Evolutionary conservation across 2,329 filamentous ascomycete genomes (phyloP).

Genomic region (Calycina herbarum): DNA sequence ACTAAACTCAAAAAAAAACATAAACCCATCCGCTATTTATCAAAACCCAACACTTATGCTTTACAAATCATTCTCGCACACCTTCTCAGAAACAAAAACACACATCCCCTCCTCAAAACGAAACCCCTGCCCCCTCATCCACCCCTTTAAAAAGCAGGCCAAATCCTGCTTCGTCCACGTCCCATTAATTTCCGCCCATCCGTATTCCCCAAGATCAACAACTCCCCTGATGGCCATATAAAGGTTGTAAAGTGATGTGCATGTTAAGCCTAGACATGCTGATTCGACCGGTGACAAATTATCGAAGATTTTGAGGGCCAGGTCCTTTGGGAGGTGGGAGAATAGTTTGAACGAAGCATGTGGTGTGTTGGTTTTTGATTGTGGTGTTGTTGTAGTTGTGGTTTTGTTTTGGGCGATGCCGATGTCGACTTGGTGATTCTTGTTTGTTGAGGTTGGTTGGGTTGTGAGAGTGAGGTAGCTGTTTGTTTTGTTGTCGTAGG

Average conservation of each 20-base stretch:
- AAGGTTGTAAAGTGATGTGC: neutral
- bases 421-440: neutral
- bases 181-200: neutral
- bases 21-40: too few relatives aligned
- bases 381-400: neutral
- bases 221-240: neutral
- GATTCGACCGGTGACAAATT: neutral
- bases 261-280: neutral
- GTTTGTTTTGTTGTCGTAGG: neutral
- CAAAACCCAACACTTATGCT: neutral
- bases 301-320: neutral
- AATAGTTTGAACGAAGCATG: neutral
- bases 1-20: too few relatives aligned
- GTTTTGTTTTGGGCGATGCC: neutral
- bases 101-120: neutral
- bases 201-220: neutral
- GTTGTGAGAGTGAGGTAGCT: neutral
- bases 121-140: neutral
- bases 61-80: neutral
- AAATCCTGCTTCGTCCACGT: neutral
- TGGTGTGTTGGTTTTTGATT: neutral
- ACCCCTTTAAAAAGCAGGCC: neutral
- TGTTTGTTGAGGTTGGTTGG: neutral
- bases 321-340: neutral
- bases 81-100: neutral